Evolutionary conservation across 2,329 filamentous ascomycete genomes (phyloP).

Genomic region (Onygena corvina): DNA sequence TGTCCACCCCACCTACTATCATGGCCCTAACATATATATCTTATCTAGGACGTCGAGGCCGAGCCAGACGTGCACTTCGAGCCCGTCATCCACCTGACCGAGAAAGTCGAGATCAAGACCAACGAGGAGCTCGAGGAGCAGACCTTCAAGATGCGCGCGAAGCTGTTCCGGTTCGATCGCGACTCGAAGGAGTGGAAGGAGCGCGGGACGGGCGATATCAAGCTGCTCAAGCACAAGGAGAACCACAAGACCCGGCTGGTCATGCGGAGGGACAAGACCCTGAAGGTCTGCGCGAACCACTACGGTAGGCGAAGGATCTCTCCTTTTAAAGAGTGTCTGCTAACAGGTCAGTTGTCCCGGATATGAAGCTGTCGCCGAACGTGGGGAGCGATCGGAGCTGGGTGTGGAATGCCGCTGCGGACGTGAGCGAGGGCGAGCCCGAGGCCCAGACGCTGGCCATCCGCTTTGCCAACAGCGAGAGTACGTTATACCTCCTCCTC

Average conservation of each 20-base stretch:
- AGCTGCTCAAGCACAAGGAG: constrained; percentile 96
- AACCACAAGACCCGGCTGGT: constrained; percentile 95
- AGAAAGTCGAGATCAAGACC: constrained; percentile 94
- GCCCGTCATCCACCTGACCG: constrained; percentile 87
- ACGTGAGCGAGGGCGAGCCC: constrained; percentile 95
- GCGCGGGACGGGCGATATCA: constrained; percentile 90
- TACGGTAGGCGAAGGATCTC: constrained; percentile 67
- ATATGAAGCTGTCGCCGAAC: constrained; percentile 98
- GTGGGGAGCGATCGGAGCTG: constrained; percentile 96
- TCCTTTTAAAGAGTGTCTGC: not conserved
- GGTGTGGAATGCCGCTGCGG: constrained; percentile 97
- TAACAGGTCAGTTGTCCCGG: constrained; percentile 61
- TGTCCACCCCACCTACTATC: not conserved
- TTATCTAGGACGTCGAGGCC: constrained; percentile 56
- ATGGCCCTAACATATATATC: no score
- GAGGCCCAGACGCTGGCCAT: constrained; percentile 94
- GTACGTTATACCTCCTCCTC: constrained; percentile 45
- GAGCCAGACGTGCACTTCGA: constrained; percentile 94
- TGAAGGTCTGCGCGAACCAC: constrained; percentile 99
- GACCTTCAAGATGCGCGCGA: constrained; percentile 98
- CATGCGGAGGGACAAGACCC: constrained; percentile 98
- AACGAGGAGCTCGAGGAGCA: constrained; percentile 98
- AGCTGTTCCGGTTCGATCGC: constrained; percentile 96
- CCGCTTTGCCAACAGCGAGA: constrained; percentile 94
- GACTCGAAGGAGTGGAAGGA: constrained; percentile 97